Conservation (phyloP, 2,329 filamentous ascomycete genomes). For the Diaporthe destruens region DNA sequence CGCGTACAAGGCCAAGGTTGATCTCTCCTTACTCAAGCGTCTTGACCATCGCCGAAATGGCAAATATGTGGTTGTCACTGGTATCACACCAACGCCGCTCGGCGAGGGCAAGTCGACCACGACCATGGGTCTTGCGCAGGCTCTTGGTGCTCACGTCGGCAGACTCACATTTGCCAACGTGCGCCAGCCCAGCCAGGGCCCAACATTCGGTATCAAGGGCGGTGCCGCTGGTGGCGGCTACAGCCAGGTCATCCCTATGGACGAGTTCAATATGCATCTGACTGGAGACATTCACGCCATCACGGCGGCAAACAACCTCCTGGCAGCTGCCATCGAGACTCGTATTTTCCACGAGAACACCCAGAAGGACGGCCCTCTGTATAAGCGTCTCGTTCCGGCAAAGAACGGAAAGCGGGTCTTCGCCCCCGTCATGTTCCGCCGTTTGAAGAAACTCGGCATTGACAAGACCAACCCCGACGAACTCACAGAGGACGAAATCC, state of each 20-base stretch:
- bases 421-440: slow-evolving; percentile 89
- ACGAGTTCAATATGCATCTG: slow-evolving; percentile 98
- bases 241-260: slow-evolving; percentile 99
- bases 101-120: slow-evolving; percentile 99
- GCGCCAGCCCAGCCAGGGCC: slow-evolving; percentile 94
- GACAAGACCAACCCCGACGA: slow-evolving; percentile 94
- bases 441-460: slow-evolving; percentile 95
- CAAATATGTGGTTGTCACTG: slow-evolving; percentile 91
- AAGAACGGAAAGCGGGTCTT: slow-evolving; percentile 94
- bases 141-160: slow-evolving; percentile 87
- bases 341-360: slow-evolving; percentile 98
- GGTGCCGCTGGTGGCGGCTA: slow-evolving; percentile 97
- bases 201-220: slow-evolving; percentile 99
- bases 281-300: slow-evolving; percentile 99
- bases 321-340: slow-evolving; percentile 96
- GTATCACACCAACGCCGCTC: slow-evolving; percentile 95
- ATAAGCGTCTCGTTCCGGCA: slow-evolving; percentile 85
- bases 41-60: slow-evolving; percentile 90
- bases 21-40: slow-evolving; percentile 83
- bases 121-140: slow-evolving; percentile 94
- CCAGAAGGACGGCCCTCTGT: slow-evolving; percentile 90
- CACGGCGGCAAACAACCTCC: slow-evolving; percentile 94
- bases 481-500: slow-evolving; percentile 89
- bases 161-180: slow-evolving; percentile 96
- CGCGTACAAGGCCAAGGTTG: slow-evolving; percentile 95